Evolutionary conservation across 2,329 filamentous ascomycete species (phyloP).

Genomic region (Aspergillus transmontanensis): DNA sequence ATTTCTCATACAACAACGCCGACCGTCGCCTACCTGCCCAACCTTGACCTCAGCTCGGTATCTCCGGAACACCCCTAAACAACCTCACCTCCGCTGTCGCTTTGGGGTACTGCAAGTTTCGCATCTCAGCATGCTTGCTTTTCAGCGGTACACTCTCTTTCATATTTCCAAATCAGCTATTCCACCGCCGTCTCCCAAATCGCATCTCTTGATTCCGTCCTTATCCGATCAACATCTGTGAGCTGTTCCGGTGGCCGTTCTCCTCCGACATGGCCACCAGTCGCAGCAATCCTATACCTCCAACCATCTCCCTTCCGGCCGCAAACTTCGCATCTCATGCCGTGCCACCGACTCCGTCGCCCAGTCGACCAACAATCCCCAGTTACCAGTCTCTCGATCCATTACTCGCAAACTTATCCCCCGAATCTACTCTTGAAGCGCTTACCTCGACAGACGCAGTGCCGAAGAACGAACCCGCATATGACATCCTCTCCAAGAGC

Average conservation of each 20-base stretch:
- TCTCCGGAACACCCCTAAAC: conserved; percentile 1
- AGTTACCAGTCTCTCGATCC: conserved; percentile 46
- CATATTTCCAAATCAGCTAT: conserved; percentile 26
- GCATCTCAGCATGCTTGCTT: conserved; percentile 41
- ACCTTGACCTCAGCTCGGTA: background rate
- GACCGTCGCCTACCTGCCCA: background rate
- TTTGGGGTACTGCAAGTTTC: conserved; percentile 20
- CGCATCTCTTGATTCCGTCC: conserved; percentile 18
- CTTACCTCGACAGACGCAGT: conserved; percentile 49
- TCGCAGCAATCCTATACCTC: conserved; percentile 33
- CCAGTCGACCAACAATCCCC: conserved; percentile 39
- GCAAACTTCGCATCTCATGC: conserved; percentile 32
- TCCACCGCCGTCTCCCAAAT: conserved; percentile 32
- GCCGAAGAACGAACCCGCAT: conserved; percentile 39
- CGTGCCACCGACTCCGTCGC: conserved; percentile 41
- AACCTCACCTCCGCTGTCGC: conserved; percentile 4
- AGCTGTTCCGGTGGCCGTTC: conserved; percentile 22
- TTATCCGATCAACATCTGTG: conserved; percentile 18
- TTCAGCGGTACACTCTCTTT: conserved; percentile 31
- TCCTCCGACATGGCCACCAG: conserved; percentile 33
- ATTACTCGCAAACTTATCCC: conserved; percentile 56
- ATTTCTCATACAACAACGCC: background rate
- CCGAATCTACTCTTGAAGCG: conserved; percentile 55
- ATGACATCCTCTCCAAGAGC: conserved; percentile 49
- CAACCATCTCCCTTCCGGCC: conserved; percentile 32